Base-by-base conservation (phyloP, 2,329 filamentous ascomycete species). In the Cadophora luteo-olivacea region DNA sequence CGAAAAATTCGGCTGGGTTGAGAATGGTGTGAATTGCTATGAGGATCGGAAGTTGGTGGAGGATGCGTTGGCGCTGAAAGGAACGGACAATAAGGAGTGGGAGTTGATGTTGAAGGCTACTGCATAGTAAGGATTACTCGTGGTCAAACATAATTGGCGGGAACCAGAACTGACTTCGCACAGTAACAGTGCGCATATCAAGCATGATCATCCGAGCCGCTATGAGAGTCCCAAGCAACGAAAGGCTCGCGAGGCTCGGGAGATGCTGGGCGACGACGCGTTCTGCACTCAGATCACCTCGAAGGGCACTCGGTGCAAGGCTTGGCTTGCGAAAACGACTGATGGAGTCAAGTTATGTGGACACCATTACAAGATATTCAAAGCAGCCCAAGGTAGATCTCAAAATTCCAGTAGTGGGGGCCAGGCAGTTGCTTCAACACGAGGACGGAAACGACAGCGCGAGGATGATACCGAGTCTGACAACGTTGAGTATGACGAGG, bases 91-190 rank as follows among this genome's bases (percentile, higher is more conserved):
- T 22, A 45, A 41, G 36, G 57, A 41, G 57, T 60, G 57, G 57
- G 36, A 60, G 22, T 25, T 45, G 33, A 60, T 60, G 55, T 19
- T 60, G 11, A 41, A 60, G 22, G 22, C 33, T 12, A 60, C 33
- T 60, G 55, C 19, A 33, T 60, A 41, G 55, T 60, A 25, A 60
- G n/a, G n/a, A n/a, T n/a, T n/a, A n/a, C n/a, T n/a, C n/a, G n/a
- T n/a, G n/a, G n/a, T n/a, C n/a, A n/a, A n/a, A n/a, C n/a, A n/a
- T n/a, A n/a, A n/a, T n/a, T n/a, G n/a, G n/a, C n/a, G n/a, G n/a
- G n/a, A n/a, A n/a, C n/a, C n/a, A n/a, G n/a, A n/a, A n/a, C n/a
- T n/a, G n/a, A n/a, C n/a, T n/a, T n/a, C 7, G 4, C 36, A 7
- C 12, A 60, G 55, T 24, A 60, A 60, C 19, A 60, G 55, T 19